These are phyloP conservation scores for Jamesozyma jinghongensis DNA, from an alignment of 805 yeast genomes.

Conservation along the genomic window DNA sequence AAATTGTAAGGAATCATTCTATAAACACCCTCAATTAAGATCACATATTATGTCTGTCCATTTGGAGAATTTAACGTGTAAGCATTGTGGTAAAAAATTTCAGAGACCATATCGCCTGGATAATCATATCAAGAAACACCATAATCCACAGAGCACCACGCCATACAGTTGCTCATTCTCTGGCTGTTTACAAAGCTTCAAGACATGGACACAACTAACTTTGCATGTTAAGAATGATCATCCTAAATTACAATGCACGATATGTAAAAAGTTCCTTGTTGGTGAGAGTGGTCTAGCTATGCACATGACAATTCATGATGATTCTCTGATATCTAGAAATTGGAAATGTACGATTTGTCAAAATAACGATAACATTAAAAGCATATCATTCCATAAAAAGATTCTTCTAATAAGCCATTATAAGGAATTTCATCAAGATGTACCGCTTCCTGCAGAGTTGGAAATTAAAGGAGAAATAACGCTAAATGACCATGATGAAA, in stretches of 20 bases:
- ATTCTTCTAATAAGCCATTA: slow-evolving; percentile 51
- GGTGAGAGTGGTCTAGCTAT: slow-evolving; percentile 60
- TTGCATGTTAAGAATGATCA: slow-evolving; percentile 64
- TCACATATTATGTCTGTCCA: slow-evolving; percentile 65
- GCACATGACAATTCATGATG: slow-evolving; percentile 69
- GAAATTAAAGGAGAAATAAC: background rate
- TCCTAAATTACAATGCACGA: slow-evolving; percentile 52
- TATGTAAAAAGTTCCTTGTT: slow-evolving; percentile 65
- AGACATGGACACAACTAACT: slow-evolving; percentile 66
- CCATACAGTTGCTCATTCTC: slow-evolving; percentile 52
- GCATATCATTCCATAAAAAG: slow-evolving; percentile 44
- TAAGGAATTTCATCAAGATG: slow-evolving; percentile 33
- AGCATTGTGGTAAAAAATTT: slow-evolving; percentile 55
- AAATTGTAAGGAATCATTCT: slow-evolving; percentile 58
- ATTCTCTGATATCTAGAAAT: slow-evolving; percentile 38
- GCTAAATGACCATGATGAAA: background rate
- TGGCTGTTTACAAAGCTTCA: slow-evolving; percentile 51
- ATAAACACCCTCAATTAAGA: slow-evolving; percentile 65
- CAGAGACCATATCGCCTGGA: slow-evolving; percentile 55
- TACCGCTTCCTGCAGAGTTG: slow-evolving; percentile 8
- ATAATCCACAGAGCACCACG: slow-evolving; percentile 36
- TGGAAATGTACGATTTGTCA: slow-evolving; percentile 60
- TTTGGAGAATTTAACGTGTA: slow-evolving; percentile 43
- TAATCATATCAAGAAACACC: slow-evolving; percentile 58
- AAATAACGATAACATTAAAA: slow-evolving; percentile 6